A percentile compares a stretch with the other conserved stretches of the same genome.
Evolutionary conservation across 1,139 yeast genomes (phyloP).

Genomic region (Saccharomyces hybrid): DNA sequence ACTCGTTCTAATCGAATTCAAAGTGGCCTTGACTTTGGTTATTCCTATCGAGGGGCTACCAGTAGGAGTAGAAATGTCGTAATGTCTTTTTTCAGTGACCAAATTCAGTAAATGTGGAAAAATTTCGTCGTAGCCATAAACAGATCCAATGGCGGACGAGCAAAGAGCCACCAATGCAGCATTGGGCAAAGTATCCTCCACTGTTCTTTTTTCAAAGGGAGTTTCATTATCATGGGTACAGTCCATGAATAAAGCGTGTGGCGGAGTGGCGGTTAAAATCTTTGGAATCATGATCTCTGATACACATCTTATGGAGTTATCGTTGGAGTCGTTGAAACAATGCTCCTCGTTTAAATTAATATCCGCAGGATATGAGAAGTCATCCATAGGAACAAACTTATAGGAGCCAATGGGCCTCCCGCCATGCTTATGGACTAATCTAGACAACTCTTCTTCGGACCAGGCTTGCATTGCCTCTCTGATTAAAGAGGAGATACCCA

Average conservation of each 20-base stretch:
- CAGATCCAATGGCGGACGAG: conserved; percentile 90
- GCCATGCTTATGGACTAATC: conserved; percentile 84
- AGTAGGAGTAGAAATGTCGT: conserved; percentile 43
- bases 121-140: conserved; percentile 89
- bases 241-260: conserved; percentile 94
- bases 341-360: conserved; percentile 33
- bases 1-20: conserved; percentile 50
- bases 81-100: conserved; percentile 66
- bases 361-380: conserved; percentile 56
- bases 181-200: conserved; percentile 88
- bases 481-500: conserved; percentile 80
- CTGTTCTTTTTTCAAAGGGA: conserved; percentile 81
- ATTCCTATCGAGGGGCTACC: conserved; percentile 43
- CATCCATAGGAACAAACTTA: conserved; percentile 66
- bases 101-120: conserved; percentile 75
- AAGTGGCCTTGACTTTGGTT: conserved; percentile 54
- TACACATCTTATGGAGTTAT: conserved; percentile 30
- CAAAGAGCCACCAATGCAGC: conserved; percentile 93
- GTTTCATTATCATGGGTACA: conserved; percentile 94
- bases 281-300: conserved; percentile 62
- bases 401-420: conserved; percentile 94
- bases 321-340: conserved; percentile 16
- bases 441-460: conserved; percentile 77
- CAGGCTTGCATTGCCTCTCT: conserved; percentile 98
- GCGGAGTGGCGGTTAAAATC: conserved; percentile 56